A percentile compares a stretch with the other conserved stretches of the same genome.
Conservation (phyloP, 768 basidiomycete genomes). For the Podaxis sp. region DNA sequence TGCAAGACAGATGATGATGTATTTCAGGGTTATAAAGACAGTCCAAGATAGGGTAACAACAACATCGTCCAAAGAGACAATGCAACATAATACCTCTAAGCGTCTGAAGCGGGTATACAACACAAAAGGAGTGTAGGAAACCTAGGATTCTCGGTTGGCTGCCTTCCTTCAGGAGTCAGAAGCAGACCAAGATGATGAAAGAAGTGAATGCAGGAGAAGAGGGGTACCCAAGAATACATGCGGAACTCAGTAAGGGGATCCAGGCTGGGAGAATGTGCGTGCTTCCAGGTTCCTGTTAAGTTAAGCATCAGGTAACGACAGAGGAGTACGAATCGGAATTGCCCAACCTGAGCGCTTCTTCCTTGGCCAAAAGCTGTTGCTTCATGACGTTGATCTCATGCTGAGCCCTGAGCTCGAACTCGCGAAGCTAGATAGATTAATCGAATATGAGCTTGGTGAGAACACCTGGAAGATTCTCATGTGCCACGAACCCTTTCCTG, state of each 20-base stretch:
- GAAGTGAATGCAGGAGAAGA: background rate
- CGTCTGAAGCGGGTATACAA: slow-evolving; percentile 6
- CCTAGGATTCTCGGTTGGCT: background rate
- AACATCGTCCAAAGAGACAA: background rate
- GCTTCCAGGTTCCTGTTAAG: slow-evolving; percentile 13
- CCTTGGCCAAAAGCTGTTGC: slow-evolving; percentile 83
- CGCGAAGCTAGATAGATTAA: slow-evolving; percentile 52
- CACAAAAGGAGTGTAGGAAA: background rate
- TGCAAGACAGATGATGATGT: background rate
- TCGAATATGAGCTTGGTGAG: background rate
- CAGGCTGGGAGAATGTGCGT: slow-evolving; percentile 7
- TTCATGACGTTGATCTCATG: slow-evolving; percentile 85
- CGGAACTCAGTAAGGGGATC: slow-evolving; percentile 5
- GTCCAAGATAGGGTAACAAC: slow-evolving; percentile 11
- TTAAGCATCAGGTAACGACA: background rate
- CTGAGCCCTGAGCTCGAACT: slow-evolving; percentile 82
- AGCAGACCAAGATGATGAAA: background rate
- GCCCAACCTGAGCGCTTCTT: slow-evolving; percentile 67
- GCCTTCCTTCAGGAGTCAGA: background rate
- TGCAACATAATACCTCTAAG: slow-evolving; percentile 2
- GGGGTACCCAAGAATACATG: background rate
- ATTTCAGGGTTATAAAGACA: background rate
- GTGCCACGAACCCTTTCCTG: slow-evolving; percentile 65
- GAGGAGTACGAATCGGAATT: background rate
- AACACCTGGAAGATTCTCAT: background rate